These are phyloP conservation scores for Stenocarpella maydis DNA, from an alignment of 2,329 filamentous ascomycete species.

Conservation along the genomic window DNA sequence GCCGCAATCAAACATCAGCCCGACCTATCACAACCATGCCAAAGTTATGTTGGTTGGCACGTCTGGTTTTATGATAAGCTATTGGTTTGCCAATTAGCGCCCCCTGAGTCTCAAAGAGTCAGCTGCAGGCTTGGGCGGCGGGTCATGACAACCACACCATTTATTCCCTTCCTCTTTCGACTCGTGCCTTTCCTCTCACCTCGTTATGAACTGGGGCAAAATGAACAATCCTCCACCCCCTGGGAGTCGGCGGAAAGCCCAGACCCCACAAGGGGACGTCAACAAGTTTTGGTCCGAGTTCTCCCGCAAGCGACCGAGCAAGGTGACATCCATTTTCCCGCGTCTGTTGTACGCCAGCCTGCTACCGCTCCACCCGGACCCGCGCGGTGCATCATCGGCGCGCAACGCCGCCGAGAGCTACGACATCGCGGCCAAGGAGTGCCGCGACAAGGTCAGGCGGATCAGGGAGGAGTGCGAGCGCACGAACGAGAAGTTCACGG, in stretches of 20 bases:
- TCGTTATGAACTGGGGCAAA: neutral
- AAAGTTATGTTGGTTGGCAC: neutral
- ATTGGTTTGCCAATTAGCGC: neutral
- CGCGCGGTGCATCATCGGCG: conserved; percentile 41
- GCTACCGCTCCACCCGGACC: conserved; percentile 40
- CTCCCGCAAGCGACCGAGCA: conserved; percentile 51
- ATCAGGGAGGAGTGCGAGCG: conserved; percentile 53
- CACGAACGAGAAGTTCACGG: conserved; percentile 55
- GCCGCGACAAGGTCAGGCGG: conserved; percentile 49
- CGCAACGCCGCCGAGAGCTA: conserved; percentile 53
- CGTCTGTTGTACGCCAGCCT: conserved; percentile 49
- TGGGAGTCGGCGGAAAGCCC: conserved; percentile 18
- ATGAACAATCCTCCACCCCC: neutral
- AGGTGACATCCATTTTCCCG: conserved; percentile 55
- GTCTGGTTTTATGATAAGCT: neutral
- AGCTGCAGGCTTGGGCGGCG: neutral
- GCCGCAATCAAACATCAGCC: conserved; percentile 1
- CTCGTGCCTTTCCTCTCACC: neutral
- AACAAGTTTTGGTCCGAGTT: conserved; percentile 53
- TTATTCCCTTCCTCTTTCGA: neutral
- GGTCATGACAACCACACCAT: neutral
- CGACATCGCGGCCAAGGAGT: conserved; percentile 50
- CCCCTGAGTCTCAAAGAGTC: neutral
- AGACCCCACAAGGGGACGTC: conserved; percentile 50
- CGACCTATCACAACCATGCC: conserved; percentile 1